phyloP scores from a whole-genome alignment of 1,284 basidiomycete genomes.

The Pseudozyma thailandica region DNA sequence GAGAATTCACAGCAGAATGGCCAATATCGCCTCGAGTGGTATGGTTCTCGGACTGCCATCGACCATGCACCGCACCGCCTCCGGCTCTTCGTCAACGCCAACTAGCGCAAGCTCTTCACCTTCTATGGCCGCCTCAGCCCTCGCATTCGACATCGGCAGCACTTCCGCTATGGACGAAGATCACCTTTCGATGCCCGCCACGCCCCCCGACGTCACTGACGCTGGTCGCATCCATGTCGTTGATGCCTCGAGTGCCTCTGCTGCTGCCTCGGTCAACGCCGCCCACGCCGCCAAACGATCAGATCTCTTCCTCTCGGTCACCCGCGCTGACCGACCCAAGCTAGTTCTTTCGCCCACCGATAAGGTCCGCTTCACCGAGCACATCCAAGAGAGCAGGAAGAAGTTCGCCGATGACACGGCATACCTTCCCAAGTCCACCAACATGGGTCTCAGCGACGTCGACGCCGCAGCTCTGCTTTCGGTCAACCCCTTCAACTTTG shows the following conservation, averaged over 20 bases:
- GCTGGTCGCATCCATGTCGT: conserved; percentile 12
- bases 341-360: conserved; percentile 30
- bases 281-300: conserved; percentile 10
- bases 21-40: conserved; percentile 6
- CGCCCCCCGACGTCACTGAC: conserved; percentile 25
- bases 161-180: conserved; percentile 33
- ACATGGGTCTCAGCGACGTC: conserved; percentile 48
- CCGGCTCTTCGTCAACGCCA: conserved; percentile 13
- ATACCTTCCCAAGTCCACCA: conserved; percentile 48
- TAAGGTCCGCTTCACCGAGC: conserved; percentile 25
- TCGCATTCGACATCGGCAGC: conserved; percentile 19
- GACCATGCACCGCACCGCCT: conserved; percentile 25
- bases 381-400: conserved; percentile 40
- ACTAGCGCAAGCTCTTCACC: conserved; percentile 36
- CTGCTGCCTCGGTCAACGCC: conserved; percentile 13
- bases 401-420: conserved; percentile 44
- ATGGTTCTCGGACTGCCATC: conserved; percentile 2
- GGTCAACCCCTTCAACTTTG: conserved; percentile 46
- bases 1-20: neutral
- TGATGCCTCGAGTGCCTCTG: conserved; percentile 4
- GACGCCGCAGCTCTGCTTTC: conserved; percentile 42
- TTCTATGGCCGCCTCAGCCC: conserved; percentile 22
- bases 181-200: conserved; percentile 37
- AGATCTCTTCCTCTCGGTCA: conserved; percentile 29
- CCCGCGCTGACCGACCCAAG: conserved; percentile 18